A percentile compares a stretch with the other conserved stretches of the same genome.
Conservation (phyloP, 768 basidiomycete genomes). For the Clathrus columnatus region DNA sequence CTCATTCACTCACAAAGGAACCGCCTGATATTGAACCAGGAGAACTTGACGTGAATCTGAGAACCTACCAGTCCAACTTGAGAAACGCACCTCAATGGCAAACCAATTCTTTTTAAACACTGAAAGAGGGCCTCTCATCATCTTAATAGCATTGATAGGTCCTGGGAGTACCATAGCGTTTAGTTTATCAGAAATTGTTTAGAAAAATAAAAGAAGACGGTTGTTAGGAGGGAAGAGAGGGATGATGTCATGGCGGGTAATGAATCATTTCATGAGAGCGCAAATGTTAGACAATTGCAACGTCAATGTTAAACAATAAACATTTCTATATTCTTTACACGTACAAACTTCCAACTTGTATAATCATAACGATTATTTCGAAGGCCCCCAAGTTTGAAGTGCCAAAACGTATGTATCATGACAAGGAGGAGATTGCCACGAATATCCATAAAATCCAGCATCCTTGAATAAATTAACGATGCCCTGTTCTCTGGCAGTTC, state of each 20-base stretch:
- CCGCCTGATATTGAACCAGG: slow-evolving; percentile 27
- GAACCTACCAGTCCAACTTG: too few species aligned
- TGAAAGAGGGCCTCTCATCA: background rate
- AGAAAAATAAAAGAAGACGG: background rate
- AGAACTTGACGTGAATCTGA: background rate
- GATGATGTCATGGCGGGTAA: too few species aligned
- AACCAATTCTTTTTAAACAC: slow-evolving; percentile 40
- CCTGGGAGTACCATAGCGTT: background rate
- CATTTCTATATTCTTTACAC: too few species aligned
- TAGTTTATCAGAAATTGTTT: too few species aligned
- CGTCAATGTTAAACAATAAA: too few species aligned
- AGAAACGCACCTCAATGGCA: slow-evolving; percentile 53
- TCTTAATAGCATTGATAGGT: background rate
- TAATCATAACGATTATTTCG: background rate
- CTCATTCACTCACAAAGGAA: slow-evolving; percentile 36
- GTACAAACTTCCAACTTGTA: too few species aligned
- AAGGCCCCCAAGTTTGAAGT: background rate
- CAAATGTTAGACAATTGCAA: too few species aligned
- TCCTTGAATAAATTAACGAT: slow-evolving; percentile 38
- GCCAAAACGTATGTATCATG: background rate
- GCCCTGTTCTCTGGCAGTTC: slow-evolving; percentile 36
- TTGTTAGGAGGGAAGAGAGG: background rate
- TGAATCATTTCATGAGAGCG: too few species aligned
- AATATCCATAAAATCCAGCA: slow-evolving; percentile 52
- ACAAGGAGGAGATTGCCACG: slow-evolving; percentile 57